These are phyloP conservation scores for Diaporthe longicolla DNA, from an alignment of 2,329 filamentous ascomycete species.

Conservation along the genomic window DNA sequence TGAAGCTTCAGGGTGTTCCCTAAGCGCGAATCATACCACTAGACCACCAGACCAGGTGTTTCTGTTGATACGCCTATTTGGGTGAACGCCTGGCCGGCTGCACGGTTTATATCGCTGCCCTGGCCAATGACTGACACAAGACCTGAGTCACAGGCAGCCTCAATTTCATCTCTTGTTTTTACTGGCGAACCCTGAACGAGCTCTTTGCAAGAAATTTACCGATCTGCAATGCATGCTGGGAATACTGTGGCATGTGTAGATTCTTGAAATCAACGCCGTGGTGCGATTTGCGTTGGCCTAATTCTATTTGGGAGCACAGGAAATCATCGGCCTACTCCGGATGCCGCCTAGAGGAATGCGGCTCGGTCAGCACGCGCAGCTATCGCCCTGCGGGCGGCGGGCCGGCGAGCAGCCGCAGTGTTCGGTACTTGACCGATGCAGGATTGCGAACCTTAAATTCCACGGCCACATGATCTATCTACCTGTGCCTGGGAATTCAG, in stretches of 20 bases:
- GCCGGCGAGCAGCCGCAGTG: neutral
- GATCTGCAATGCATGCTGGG: neutral
- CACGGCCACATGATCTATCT: neutral
- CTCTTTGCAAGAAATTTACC: too few relatives aligned
- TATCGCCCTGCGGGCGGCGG: neutral
- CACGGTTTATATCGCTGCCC: neutral
- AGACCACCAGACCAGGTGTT: constrained; percentile 20
- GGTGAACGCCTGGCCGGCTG: too few relatives aligned
- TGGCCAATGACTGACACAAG: too few relatives aligned
- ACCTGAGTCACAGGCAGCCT: neutral
- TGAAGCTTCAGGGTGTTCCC: constrained; percentile 28
- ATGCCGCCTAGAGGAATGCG: neutral
- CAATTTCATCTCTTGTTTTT: neutral
- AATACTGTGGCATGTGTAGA: neutral
- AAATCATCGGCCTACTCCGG: too few relatives aligned
- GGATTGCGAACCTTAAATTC: neutral
- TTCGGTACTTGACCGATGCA: neutral
- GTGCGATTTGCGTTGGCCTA: too few relatives aligned
- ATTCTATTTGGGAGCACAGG: neutral
- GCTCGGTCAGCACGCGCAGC: neutral
- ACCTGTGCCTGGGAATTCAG: neutral
- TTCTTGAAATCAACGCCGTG: neutral
- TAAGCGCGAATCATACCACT: constrained; percentile 33
- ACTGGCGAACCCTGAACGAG: too few relatives aligned
- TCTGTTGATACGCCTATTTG: neutral